Conservation (phyloP, 2,329 filamentous ascomycete genomes). For the Cercospora beticola region DNA sequence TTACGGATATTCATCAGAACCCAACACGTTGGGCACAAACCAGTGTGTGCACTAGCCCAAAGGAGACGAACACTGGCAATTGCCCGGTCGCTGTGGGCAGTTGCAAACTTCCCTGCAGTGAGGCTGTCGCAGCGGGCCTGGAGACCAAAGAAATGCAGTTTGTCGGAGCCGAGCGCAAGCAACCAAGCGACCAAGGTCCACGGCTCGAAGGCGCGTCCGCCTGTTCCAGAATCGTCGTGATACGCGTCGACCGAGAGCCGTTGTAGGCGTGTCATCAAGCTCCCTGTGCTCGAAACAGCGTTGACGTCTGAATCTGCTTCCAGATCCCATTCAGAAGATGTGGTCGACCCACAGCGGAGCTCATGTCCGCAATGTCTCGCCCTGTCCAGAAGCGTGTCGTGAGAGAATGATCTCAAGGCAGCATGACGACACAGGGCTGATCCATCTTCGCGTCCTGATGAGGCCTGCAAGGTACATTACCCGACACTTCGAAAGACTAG, state of each 20-base stretch:
- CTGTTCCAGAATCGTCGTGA: background rate
- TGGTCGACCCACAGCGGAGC: constrained; percentile 1
- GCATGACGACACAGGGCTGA: constrained; percentile 2
- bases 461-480: constrained; percentile 3
- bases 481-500: background rate
- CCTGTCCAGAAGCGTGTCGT: background rate
- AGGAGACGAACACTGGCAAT: background rate
- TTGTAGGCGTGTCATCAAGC: background rate
- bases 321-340: background rate
- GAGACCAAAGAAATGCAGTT: background rate
- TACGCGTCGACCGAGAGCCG: background rate
- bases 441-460: background rate
- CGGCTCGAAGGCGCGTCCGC: background rate
- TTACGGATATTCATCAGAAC: background rate
- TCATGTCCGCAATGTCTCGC: constrained; percentile 5
- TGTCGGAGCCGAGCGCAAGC: background rate
- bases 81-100: background rate
- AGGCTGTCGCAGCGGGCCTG: background rate
- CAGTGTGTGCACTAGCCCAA: background rate
- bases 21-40: background rate
- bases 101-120: background rate
- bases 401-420: background rate
- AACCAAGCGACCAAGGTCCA: background rate
- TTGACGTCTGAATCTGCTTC: background rate
- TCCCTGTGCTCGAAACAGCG: background rate